Percentiles rank a stretch among this genome's conserved stretches.
These are phyloP conservation scores for Prunus mume DNA, from an alignment of 306 rosid genomes.

Conservation along the genomic window DNA sequence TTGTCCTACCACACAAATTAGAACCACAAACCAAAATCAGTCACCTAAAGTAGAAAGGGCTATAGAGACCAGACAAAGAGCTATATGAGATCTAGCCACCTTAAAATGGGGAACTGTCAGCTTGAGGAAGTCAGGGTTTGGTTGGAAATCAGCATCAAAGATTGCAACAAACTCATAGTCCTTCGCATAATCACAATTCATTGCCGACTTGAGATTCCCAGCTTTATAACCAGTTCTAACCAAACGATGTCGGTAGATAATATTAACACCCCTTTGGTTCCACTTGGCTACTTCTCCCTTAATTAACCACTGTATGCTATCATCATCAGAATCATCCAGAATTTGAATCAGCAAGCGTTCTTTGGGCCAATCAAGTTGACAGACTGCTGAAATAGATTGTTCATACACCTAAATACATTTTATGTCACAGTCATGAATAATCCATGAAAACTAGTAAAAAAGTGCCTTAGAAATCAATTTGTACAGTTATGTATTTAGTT, in stretches of 20 bases:
- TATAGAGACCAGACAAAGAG: neutral
- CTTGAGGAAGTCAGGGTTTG: constrained; percentile 60
- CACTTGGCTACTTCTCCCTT: constrained; percentile 61
- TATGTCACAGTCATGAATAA: constrained; percentile 23
- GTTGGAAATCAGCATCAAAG: constrained; percentile 82
- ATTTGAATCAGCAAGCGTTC: constrained; percentile 60
- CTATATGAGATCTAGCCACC: constrained; percentile 28
- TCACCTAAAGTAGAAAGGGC: constrained; percentile 8
- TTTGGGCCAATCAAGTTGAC: constrained; percentile 78
- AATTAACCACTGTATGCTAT: constrained; percentile 59
- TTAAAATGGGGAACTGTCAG: constrained; percentile 66
- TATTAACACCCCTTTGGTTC: constrained; percentile 61
- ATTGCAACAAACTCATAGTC: constrained; percentile 72
- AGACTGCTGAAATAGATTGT: constrained; percentile 68
- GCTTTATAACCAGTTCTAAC: constrained; percentile 73
- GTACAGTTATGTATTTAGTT: neutral
- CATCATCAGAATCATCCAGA: constrained; percentile 76
- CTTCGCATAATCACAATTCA: constrained; percentile 62
- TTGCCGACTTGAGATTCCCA: constrained; percentile 79
- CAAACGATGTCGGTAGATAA: constrained; percentile 60
- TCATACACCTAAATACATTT: constrained; percentile 57
- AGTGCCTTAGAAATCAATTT: constrained; percentile 11
- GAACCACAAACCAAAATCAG: constrained; percentile 17
- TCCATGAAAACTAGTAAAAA: neutral
- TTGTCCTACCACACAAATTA: constrained; percentile 35